Evolutionary conservation across 2,329 filamentous ascomycete genomes (phyloP), one percentile per base, ranked within the genome.

Genomic region (Botrytis galanthina): DNA sequence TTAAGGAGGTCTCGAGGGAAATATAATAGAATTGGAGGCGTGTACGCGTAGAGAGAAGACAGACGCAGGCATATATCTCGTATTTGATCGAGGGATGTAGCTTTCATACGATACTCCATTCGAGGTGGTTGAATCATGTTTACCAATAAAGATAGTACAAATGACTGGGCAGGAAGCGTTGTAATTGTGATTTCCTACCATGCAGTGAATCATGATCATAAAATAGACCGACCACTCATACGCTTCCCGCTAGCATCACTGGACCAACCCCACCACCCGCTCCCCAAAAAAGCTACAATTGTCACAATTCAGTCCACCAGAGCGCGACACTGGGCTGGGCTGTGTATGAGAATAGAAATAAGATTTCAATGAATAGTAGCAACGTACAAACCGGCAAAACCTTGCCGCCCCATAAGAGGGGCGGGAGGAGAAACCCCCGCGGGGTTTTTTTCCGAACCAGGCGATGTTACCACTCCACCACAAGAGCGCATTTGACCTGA

Each of bases 401-500:
- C 64, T 67, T 54, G 16, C 64, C 46, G 26, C 22, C 46, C 64
- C 46, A 20, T 9, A 16, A 54, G 32, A 54, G 32, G 64, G 32
- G 32, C 26, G 64, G 46, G 35, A 54, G 64, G 64, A 67, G 46
- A 67, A 67, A 48, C 46, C 46, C 48, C 64, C 48, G 14, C 35
- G 64, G n/a, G 64, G 64, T 29, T 42, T 39, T 42, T 67, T 44
- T 39, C 35, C 35, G 64, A 57, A 39, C 64, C 64, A 54, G 35
- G 64, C 64, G 26, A 57, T 12, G 20, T 67, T n/a, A 54, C 64
- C 35, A 68, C 46, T 68, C 64, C 48, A 68, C 46, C 26, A 68
- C 29, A 18, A 42, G 35, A 42, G 48, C 48, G 37, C 46, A 68
- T 54, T 68, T 39, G 66, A 29, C 48, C 66, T 42, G 66, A 57